Evolutionary conservation across 176 grass and related monocot genomes (phyloP), one percentile per base, ranked within the genome.

Genomic region (Cenchrus americanus): DNA sequence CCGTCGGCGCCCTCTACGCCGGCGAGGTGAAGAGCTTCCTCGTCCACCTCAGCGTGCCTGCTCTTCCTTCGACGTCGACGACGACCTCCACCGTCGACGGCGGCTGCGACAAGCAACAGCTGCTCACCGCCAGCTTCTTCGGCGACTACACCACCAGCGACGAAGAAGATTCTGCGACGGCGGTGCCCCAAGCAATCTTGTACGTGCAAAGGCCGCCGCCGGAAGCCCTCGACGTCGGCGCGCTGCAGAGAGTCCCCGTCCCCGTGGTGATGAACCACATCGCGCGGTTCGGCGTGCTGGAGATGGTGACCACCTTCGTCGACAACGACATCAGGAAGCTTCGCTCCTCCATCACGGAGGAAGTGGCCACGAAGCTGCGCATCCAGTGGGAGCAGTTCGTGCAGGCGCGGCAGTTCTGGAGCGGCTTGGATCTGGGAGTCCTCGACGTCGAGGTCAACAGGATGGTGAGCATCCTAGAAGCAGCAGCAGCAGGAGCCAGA

Each of bases 11-110:
- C 8, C 78, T 80, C 78, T 80, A 69, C 32, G 64, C 77, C 18
- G 26, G 62, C 17, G 77, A 80, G 62, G 47, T 7, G 62, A 80
- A 80, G 19, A 80, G 7, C 65, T 81, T 81, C 79, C 0, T 81
- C 30, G 34, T 81, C 65, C 65, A 44, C 51, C 67, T 69, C 21
- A 3, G 13, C 21, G 41, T 69, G 1, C 67, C 67, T 46, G 62
- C 62, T 18, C 13, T 37, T 1, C 40, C 41, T 2, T 0, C 19
- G 19, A 23, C 19, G 41, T 6, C 67, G 41, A 6, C 2, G 34
- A 37, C 4, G 34, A 37, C 34, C 34, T 37, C 1, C 8, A 44
- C 5, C 1, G 0, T 23, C 34, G 41, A 78, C 4, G 41, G 41
- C 40, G 8, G 14, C 22, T 61, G 57, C 42, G 41, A 62, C 8